Evolutionary conservation across 495 filamentous ascomycete genomes (phyloP), one percentile per base, ranked within the genome.

Genomic region (Penicillium diatomitis): DNA sequence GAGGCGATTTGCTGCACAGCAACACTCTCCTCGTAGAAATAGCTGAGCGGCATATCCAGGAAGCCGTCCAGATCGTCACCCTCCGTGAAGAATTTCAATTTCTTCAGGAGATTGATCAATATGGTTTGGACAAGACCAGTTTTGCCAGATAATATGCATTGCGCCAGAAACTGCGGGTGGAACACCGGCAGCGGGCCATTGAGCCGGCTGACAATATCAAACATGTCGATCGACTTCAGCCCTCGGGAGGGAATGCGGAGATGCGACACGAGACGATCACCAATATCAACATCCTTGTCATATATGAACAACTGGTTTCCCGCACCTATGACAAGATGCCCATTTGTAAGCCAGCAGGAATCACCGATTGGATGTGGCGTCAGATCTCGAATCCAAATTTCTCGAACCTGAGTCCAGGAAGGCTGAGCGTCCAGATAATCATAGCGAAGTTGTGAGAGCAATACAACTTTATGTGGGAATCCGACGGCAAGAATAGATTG

Each of bases 321-420:
- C 3, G 88, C 84, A 5, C 88, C 90, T 32, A 99, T 82, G 29
- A 92, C 82, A 5, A 97, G 73, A 54, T 87, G 80, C 5, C 90
- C 90, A 53, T 84, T 82, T 44, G 81, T 81, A 11, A 96, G 71
- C 92, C 92, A 99, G 34, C 84, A 84, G 4, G 89, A 91, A 57
- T 96, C 91, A 4, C 88, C 88, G 49, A 99, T 96, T 0, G 88
- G 89, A 59, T 95, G 87, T 37, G 90, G 88, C 28, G 91, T 95
- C 36, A 90, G 73, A 50, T 89, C 82, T 46, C 83, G 75, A 45
- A 88, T 92, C 56, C 75, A 80, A 37, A 96, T 86, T 57, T 95
- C 86, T 49, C 87, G 70, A 50, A 95, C 84, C 20, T 82, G 72
- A 8, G 86, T 86, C 91, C 91, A 97, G 2, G 90, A 88, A 5